A percentile compares a stretch with the other conserved stretches of the same genome.
Evolutionary conservation across 129 eudicot genomes (phyloP).

Genomic region (Ambrosia trifida): DNA sequence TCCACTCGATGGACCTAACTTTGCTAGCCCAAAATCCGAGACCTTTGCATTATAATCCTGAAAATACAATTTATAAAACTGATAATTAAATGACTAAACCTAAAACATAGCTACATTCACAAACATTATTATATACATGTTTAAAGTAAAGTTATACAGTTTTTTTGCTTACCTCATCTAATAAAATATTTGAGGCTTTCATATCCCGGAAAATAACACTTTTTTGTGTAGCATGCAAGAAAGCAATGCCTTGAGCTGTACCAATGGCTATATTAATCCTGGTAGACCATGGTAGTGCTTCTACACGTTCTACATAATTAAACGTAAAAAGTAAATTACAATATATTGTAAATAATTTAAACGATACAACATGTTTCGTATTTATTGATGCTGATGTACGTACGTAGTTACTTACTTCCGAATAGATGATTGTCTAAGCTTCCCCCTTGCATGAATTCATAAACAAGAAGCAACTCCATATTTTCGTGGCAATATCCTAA

Average conservation of each 20-base stretch:
- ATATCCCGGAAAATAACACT: conserved; percentile 60
- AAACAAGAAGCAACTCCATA: conserved; percentile 53
- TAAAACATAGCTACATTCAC: background rate
- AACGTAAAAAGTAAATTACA: background rate
- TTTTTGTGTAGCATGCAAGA: conserved; percentile 37
- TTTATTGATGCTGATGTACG: background rate
- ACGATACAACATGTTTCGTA: background rate
- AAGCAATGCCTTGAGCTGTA: conserved; percentile 36
- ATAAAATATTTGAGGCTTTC: conserved; percentile 60
- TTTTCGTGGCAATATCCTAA: conserved; percentile 73
- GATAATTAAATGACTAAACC: background rate
- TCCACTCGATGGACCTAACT: conserved; percentile 55
- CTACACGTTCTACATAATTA: conserved; percentile 18
- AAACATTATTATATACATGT: background rate
- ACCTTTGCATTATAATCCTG: conserved; percentile 65
- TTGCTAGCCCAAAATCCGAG: conserved; percentile 73
- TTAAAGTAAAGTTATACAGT: background rate
- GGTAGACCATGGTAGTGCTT: conserved; percentile 31
- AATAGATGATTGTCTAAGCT: conserved; percentile 67
- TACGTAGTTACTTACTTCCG: conserved; percentile 39
- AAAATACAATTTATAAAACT: background rate
- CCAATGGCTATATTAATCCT: conserved; percentile 33
- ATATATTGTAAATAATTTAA: conserved; percentile 1
- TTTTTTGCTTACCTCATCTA: conserved; percentile 42
- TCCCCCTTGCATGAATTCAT: conserved; percentile 67